Conservation (phyloP, 495 filamentous ascomycete species). For the Geopyxis carbonaria region DNA sequence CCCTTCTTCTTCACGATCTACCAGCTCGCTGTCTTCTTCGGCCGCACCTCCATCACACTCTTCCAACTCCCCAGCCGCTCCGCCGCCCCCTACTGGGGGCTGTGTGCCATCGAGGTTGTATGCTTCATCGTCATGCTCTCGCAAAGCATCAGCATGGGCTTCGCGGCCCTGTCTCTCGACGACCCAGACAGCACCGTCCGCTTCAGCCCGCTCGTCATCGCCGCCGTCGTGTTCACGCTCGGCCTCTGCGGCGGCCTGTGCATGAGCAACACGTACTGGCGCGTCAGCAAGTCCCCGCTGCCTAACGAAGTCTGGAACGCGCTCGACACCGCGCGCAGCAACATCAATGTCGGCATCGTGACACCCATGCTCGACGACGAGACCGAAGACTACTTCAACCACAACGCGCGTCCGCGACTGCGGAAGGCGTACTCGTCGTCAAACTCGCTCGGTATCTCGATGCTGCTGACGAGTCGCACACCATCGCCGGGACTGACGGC, state of each 20-base stretch:
- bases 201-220: conserved; percentile 11
- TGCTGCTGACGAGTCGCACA: too few relatives aligned
- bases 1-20: conserved; percentile 18
- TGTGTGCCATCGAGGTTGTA: conserved; percentile 9
- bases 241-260: conserved; percentile 17
- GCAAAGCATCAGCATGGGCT: conserved; percentile 10
- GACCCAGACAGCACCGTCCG: conserved; percentile 9
- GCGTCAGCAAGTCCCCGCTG: conserved; percentile 12
- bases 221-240: conserved; percentile 10
- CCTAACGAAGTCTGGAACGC: conserved; percentile 15
- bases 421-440: conserved; percentile 5
- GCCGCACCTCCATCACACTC: conserved; percentile 15
- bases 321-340: conserved; percentile 6
- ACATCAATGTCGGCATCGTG: neutral
- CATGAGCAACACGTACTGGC: conserved; percentile 23
- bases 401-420: conserved; percentile 1
- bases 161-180: neutral
- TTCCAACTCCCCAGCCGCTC: conserved; percentile 16
- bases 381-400: conserved; percentile 8
- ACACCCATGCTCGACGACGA: conserved; percentile 1
- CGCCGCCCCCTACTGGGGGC: conserved; percentile 12
- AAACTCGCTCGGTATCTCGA: too few relatives aligned
- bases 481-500: too few relatives aligned
- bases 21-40: conserved; percentile 15
- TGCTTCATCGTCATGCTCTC: conserved; percentile 12